Evolutionary conservation across 495 filamentous ascomycete genomes (phyloP), one percentile per base, ranked within the genome.

Genomic region (Xylaria acuta): DNA sequence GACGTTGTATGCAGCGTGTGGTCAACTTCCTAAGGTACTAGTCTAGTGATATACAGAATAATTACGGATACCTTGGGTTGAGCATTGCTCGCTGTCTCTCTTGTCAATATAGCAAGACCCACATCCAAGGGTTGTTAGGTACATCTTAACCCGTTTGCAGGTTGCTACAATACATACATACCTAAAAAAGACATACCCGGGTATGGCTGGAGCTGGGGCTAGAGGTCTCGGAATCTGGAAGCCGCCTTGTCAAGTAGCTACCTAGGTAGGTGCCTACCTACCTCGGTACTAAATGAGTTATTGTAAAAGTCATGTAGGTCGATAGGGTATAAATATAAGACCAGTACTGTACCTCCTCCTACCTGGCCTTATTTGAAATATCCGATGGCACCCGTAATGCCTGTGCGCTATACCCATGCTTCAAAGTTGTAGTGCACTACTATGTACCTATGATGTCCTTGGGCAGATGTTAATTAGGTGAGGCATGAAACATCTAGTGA

Each of bases 291-390:
- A 3, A 27, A 16, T 34, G 54, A 32, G 27, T 32, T 6, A 34
- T 34, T 30, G 25, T 32, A 34, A 25, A 53, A 53, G 25, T 5
- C n/a, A 25, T n/a, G 47, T 4, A 49, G 47, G n/a, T n/a, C n/a
- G n/a, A n/a, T n/a, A n/a, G 6, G 0, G 22, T 6, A 49, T 49
- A 49, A 22, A 22, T 22, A 49, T 22, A 9, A 45, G 5, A 11
- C n/a, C n/a, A n/a, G n/a, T n/a, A n/a, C n/a, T n/a, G n/a, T n/a
- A n/a, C n/a, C n/a, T n/a, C n/a, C n/a, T n/a, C n/a, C n/a, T n/a
- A n/a, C n/a, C n/a, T n/a, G n/a, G n/a, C 43, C 43, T 54, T 54
- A 27, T 54, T 27, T 54, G 49, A 54, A 62, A 62, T 62, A 38
- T 36, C 18, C 11, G 11, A 5, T 62, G 22, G 8, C 20, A 62